phyloP scores from a whole-genome alignment of 371 early-diverging fungal genomes.

The Mycotypha africana region DNA sequence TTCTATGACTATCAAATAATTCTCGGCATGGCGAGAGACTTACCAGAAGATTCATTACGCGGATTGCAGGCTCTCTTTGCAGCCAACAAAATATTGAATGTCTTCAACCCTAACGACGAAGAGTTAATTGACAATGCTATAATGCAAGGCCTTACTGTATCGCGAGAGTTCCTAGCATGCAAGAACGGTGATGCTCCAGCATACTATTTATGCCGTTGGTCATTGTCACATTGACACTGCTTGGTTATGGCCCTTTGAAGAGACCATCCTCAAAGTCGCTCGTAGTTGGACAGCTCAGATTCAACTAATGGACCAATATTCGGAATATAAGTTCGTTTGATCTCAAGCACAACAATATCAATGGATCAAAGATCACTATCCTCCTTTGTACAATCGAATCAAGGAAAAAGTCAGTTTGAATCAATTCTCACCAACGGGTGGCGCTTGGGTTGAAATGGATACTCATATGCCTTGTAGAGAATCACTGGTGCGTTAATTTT shows the following conservation, averaged over 20 bases:
- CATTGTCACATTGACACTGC: conserved; percentile 54
- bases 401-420: conserved; percentile 57
- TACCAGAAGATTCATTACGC: conserved; percentile 67
- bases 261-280: conserved; percentile 90
- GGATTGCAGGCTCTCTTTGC: conserved; percentile 74
- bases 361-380: conserved; percentile 81
- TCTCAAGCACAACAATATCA: conserved; percentile 94
- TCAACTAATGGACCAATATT: conserved; percentile 73
- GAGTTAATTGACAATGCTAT: conserved; percentile 48
- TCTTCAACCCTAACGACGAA: conserved; percentile 50
- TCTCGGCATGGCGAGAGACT: conserved; percentile 69
- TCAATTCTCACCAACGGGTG: conserved; percentile 87
- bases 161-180: conserved; percentile 55
- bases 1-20: conserved; percentile 78
- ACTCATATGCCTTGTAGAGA: conserved; percentile 95
- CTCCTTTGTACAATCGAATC: conserved; percentile 70
- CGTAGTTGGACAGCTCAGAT: conserved; percentile 86
- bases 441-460: conserved; percentile 98
- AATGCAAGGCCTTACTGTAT: conserved; percentile 43
- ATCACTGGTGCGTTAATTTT: conserved; percentile 86
- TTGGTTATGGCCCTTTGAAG: conserved; percentile 81
- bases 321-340: conserved; percentile 81
- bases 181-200: conserved; percentile 38
- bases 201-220: conserved; percentile 27
- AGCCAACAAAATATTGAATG: conserved; percentile 83